phyloP scores from a whole-genome alignment of 2,329 filamentous ascomycete genomes.

The Arthrobotrys musiformis region DNA sequence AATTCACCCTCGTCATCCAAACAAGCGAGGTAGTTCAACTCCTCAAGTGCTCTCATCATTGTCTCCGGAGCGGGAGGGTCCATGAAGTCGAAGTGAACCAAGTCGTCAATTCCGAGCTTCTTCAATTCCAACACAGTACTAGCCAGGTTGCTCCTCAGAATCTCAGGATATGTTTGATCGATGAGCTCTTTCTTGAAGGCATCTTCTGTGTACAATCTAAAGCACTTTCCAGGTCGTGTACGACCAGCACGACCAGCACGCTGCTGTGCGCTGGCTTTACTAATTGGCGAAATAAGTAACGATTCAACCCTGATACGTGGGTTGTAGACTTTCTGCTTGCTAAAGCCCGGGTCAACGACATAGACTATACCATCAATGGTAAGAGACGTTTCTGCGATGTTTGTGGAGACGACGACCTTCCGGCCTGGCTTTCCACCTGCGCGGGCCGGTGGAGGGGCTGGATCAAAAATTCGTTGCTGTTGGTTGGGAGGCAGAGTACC shows the following conservation, averaged over 20 bases:
- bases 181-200: slow-evolving; percentile 99
- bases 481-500: slow-evolving; percentile 90
- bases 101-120: slow-evolving; percentile 93
- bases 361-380: slow-evolving; percentile 99
- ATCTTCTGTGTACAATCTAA: slow-evolving; percentile 91
- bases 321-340: slow-evolving; percentile 99
- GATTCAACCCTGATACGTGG: slow-evolving; percentile 96
- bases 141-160: slow-evolving; percentile 91
- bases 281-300: slow-evolving; percentile 95
- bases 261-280: slow-evolving; percentile 96
- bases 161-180: slow-evolving; percentile 95
- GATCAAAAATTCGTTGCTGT: slow-evolving; percentile 95
- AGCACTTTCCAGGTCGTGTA: slow-evolving; percentile 98
- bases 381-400: slow-evolving; percentile 96
- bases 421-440: slow-evolving; percentile 86
- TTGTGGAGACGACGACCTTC: slow-evolving; percentile 93
- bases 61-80: slow-evolving; percentile 97
- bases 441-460: slow-evolving; percentile 77
- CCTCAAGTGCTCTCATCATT: slow-evolving; percentile 95
- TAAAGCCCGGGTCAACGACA: slow-evolving; percentile 98
- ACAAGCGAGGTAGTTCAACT: slow-evolving; percentile 96
- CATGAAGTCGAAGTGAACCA: slow-evolving; percentile 99
- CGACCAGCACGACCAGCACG: slow-evolving; percentile 98
- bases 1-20: slow-evolving; percentile 93
- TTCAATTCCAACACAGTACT: slow-evolving; percentile 96